phyloP scores from a whole-genome alignment of 306 rosid species.

The Trichosanthes truncata region DNA sequence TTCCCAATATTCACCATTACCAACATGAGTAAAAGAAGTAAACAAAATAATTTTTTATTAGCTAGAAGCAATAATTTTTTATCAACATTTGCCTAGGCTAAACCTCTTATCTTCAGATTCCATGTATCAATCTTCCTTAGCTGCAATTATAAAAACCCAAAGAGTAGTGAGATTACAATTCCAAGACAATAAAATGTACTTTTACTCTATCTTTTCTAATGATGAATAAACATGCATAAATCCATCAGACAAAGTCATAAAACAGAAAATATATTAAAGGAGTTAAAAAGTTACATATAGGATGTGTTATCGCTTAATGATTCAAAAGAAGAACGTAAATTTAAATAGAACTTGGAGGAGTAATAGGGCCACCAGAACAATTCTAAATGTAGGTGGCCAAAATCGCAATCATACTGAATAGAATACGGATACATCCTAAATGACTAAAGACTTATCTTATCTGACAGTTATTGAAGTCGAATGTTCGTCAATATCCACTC shows the following conservation, averaged over 20 bases:
- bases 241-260: not conserved
- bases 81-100: slow-evolving; percentile 4
- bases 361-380: not conserved
- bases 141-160: not conserved
- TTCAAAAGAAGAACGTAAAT: not conserved
- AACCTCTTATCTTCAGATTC: slow-evolving; percentile 11
- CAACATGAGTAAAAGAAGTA: too few species aligned
- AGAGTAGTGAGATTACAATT: not conserved
- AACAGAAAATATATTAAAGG: not conserved
- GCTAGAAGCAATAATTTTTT: too few species aligned
- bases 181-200: not conserved
- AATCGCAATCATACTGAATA: too few species aligned
- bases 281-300: not conserved
- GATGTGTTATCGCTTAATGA: not conserved
- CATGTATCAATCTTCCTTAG: slow-evolving; percentile 7
- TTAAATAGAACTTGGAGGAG: not conserved
- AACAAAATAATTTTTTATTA: too few species aligned
- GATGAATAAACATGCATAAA: not conserved
- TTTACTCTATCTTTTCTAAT: not conserved
- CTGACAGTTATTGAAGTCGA: too few species aligned
- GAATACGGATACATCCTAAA: too few species aligned
- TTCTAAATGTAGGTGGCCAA: too few species aligned
- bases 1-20: too few species aligned
- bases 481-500: too few species aligned
- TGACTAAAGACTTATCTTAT: too few species aligned